Evolutionary conservation across 306 rosid species (phyloP).

Genomic region (Dryas drummondii): DNA sequence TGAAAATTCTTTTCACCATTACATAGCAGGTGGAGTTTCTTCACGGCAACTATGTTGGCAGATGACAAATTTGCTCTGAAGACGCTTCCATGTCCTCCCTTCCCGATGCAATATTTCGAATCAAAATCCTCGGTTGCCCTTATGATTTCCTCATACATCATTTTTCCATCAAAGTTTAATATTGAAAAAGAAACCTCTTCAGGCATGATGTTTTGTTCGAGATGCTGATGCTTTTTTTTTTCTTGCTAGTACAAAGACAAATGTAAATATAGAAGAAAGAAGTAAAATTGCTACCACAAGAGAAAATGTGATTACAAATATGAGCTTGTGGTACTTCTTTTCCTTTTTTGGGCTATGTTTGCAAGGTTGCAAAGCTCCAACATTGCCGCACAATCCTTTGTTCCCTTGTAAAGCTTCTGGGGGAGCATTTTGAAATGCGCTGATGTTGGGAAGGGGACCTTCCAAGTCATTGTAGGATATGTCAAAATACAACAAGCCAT

Average conservation of each 20-base stretch:
- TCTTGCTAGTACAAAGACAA: neutral
- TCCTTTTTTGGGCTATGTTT: neutral
- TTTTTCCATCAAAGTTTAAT: neutral
- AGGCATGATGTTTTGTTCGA: neutral
- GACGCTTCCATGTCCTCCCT: slow-evolving; percentile 19
- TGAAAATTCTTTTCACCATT: neutral
- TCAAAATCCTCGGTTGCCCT: slow-evolving; percentile 12
- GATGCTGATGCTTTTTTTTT: neutral
- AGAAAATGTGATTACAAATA: neutral
- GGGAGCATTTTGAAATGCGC: neutral
- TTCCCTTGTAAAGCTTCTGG: neutral
- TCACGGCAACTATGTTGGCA: slow-evolving; percentile 1
- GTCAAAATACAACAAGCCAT: neutral
- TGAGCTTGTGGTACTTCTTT: neutral
- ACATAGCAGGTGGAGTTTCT: neutral
- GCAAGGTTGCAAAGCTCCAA: neutral
- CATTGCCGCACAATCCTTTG: neutral
- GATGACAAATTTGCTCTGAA: slow-evolving; percentile 1
- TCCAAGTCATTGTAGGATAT: slow-evolving; percentile 6
- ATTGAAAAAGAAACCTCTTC: neutral
- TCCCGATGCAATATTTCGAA: slow-evolving; percentile 8
- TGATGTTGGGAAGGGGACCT: slow-evolving; percentile 5
- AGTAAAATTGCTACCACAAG: neutral
- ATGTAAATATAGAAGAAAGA: neutral
- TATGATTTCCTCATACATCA: slow-evolving; percentile 1